phyloP scores from a whole-genome alignment of 2,329 filamentous ascomycete genomes.

The Phaeosphaeriaceae sp. region DNA sequence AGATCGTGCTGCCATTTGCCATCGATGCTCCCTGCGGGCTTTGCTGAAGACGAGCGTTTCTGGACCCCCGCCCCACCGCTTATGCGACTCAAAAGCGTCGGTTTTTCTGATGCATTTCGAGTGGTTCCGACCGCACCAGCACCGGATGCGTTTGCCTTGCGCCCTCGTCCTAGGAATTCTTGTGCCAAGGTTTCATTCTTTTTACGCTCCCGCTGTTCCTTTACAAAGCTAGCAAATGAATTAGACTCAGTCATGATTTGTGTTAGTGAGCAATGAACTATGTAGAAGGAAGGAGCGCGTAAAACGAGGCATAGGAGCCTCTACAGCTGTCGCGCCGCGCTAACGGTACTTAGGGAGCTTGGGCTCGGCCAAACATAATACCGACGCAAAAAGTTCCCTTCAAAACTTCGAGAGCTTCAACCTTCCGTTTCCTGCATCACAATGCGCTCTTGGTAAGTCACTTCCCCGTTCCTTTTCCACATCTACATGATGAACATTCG shows the following conservation, averaged over 20 bases:
- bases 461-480: constrained; percentile 5
- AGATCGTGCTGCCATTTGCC: constrained; percentile 76
- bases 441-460: constrained; percentile 39
- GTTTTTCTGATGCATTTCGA: constrained; percentile 55
- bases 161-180: constrained; percentile 67
- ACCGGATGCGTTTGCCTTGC: constrained; percentile 64
- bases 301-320: constrained; percentile 4
- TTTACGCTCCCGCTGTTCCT: constrained; percentile 67
- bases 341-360: constrained; percentile 12
- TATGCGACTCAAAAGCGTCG: constrained; percentile 70
- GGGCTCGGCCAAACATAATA: constrained; percentile 26
- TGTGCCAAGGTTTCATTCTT: constrained; percentile 75
- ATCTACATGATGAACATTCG: constrained; percentile 44
- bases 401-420: constrained; percentile 23
- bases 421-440: constrained; percentile 27
- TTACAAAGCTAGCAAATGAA: constrained; percentile 41
- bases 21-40: constrained; percentile 63
- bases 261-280: background rate
- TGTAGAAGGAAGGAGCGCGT: constrained; percentile 1
- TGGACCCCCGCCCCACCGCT: constrained; percentile 71
- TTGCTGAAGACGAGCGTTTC: constrained; percentile 61
- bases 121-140: constrained; percentile 53
- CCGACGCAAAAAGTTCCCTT: constrained; percentile 29
- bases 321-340: constrained; percentile 18
- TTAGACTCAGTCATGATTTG: constrained; percentile 30